phyloP scores from a whole-genome alignment of 2,329 filamentous ascomycete genomes.

The Escovopsis sp. region DNA sequence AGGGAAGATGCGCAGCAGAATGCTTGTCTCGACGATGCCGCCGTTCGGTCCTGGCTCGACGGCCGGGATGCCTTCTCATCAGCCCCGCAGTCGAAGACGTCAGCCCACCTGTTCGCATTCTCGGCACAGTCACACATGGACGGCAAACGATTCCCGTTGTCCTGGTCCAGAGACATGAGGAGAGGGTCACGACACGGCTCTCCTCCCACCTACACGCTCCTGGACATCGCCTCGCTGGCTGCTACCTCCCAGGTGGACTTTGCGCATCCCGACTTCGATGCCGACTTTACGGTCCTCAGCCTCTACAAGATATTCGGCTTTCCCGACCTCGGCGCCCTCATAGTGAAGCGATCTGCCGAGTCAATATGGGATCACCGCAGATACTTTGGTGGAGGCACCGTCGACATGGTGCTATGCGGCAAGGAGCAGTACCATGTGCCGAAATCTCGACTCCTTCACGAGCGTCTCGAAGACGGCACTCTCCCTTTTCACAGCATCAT shows the following conservation, averaged over 20 bases:
- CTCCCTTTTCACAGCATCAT: slow-evolving; percentile 82
- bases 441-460: slow-evolving; percentile 59
- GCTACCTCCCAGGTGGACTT: slow-evolving; percentile 67
- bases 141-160: slow-evolving; percentile 55
- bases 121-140: slow-evolving; percentile 91
- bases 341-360: slow-evolving; percentile 59
- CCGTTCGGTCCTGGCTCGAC: slow-evolving; percentile 50
- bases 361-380: slow-evolving; percentile 47
- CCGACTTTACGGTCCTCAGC: slow-evolving; percentile 78
- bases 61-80: slow-evolving; percentile 18
- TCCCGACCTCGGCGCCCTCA: slow-evolving; percentile 72
- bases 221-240: slow-evolving; percentile 72
- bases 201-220: slow-evolving; percentile 43
- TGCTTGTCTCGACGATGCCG: slow-evolving; percentile 49
- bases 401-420: slow-evolving; percentile 71
- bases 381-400: slow-evolving; percentile 91
- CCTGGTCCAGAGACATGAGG: slow-evolving; percentile 45
- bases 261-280: slow-evolving; percentile 39
- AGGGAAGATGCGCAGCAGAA: slow-evolving; percentile 53
- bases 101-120: slow-evolving; percentile 53
- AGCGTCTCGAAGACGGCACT: slow-evolving; percentile 79
- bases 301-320: slow-evolving; percentile 99
- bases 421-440: slow-evolving; percentile 70
- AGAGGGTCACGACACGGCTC: slow-evolving; percentile 7
- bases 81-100: slow-evolving; percentile 7